Evolutionary conservation across 208 protist genomes (phyloP).

Genomic region (Entamoeba moshkovskii): DNA sequence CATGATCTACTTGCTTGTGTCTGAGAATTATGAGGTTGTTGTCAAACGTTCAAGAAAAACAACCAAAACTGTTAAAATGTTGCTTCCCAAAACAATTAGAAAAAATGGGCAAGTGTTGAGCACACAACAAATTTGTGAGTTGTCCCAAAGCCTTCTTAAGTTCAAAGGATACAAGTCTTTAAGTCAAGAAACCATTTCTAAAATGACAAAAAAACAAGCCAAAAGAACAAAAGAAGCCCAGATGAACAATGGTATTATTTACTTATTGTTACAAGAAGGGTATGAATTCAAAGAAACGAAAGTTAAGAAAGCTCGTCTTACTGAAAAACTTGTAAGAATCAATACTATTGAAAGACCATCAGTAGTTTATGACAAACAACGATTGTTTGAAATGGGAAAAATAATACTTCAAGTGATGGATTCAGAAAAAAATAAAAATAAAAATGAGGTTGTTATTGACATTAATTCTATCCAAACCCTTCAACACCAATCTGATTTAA

Average conservation of each 20-base stretch:
- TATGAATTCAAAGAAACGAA: not conserved
- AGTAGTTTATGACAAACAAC: not conserved
- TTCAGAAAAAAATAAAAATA: no score
- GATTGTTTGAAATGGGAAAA: not conserved
- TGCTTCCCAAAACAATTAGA: not conserved
- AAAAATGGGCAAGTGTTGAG: not conserved
- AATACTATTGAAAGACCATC: not conserved
- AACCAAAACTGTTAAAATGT: not conserved
- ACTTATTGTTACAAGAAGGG: not conserved
- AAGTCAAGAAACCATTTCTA: not conserved
- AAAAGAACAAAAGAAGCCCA: not conserved
- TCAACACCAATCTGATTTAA: no score
- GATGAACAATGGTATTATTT: not conserved
- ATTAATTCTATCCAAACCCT: no score
- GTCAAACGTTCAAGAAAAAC: not conserved
- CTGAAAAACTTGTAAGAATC: not conserved
- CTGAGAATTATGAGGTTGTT: not conserved
- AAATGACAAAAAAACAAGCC: not conserved
- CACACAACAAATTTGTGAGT: not conserved
- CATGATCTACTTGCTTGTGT: not conserved
- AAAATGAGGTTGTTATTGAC: no score
- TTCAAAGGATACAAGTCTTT: not conserved
- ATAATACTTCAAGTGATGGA: not conserved
- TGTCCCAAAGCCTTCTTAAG: not conserved
- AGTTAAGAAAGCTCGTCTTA: not conserved